Percentiles rank a stretch among this genome's conserved stretches.
Evolutionary conservation across 2,329 filamentous ascomycete genomes (phyloP).

Genomic region (Aureobasidium sp.): DNA sequence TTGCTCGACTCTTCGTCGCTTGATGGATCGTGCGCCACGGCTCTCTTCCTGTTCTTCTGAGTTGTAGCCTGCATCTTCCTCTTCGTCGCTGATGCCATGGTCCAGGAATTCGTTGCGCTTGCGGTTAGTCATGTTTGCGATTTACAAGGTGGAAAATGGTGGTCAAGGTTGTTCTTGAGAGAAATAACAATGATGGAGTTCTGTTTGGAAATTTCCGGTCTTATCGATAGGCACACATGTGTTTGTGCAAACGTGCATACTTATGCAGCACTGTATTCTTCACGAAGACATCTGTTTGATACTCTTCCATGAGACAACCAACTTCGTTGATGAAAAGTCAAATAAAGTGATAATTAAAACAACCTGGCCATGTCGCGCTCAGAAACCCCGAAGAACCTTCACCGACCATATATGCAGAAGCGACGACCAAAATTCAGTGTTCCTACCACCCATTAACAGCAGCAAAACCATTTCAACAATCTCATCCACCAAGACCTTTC

Average conservation of each 20-base stretch:
- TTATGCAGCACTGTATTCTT: not conserved
- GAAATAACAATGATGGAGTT: not conserved
- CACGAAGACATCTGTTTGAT: not conserved
- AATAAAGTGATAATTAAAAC: too few relatives aligned
- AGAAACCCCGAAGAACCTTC: too few relatives aligned
- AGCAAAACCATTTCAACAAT: not conserved
- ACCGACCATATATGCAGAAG: not conserved
- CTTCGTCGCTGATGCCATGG: constrained; percentile 36
- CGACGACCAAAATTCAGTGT: not conserved
- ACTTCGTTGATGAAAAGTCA: not conserved
- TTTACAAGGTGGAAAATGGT: too few relatives aligned
- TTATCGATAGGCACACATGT: not conserved
- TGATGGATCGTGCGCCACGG: constrained; percentile 51
- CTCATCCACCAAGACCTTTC: not conserved
- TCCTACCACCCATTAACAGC: not conserved
- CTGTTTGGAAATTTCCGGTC: not conserved
- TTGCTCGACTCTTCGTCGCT: constrained; percentile 55
- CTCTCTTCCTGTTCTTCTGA: constrained; percentile 61
- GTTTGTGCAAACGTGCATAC: not conserved
- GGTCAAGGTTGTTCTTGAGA: not conserved
- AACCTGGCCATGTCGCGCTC: not conserved
- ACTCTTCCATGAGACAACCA: not conserved
- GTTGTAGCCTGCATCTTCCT: constrained; percentile 50
- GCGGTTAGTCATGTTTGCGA: constrained; percentile 53
- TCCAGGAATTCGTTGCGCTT: constrained; percentile 67